These are phyloP conservation scores for Erythrophleum fordii DNA, from an alignment of 306 rosid genomes.

Conservation along the genomic window DNA sequence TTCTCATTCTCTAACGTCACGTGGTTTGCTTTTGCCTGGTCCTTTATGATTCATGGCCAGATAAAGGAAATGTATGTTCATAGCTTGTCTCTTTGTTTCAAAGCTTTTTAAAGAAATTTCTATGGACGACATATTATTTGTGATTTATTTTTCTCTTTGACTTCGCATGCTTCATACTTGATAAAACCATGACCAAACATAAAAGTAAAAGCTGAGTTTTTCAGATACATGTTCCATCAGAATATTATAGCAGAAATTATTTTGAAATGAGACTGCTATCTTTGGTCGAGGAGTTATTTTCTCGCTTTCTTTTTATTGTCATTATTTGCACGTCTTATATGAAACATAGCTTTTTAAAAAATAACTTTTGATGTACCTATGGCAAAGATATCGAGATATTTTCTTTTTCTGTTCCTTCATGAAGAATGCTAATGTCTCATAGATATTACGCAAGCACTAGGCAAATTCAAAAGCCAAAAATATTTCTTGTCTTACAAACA, in stretches of 20 bases:
- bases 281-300: constrained; percentile 41
- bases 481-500: constrained; percentile 26
- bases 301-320: constrained; percentile 40
- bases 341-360: constrained; percentile 36
- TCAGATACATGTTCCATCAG: background rate
- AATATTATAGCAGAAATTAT: background rate
- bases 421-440: constrained; percentile 8
- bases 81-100: constrained; percentile 36
- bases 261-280: constrained; percentile 20
- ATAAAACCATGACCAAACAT: background rate
- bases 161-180: background rate
- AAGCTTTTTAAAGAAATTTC: background rate
- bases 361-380: background rate
- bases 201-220: constrained; percentile 38
- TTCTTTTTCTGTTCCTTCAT: background rate
- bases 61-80: constrained; percentile 23
- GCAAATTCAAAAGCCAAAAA: constrained; percentile 32
- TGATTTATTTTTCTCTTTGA: background rate
- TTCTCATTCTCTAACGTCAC: background rate
- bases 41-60: constrained; percentile 7
- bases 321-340: constrained; percentile 38
- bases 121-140: background rate
- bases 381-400: constrained; percentile 22
- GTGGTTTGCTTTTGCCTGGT: constrained; percentile 31
- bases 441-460: constrained; percentile 27